Percentiles rank a stretch among this genome's conserved stretches.
These are phyloP conservation scores for Psilocybe cubensis DNA, from an alignment of 768 basidiomycete species.

Conservation along the genomic window DNA sequence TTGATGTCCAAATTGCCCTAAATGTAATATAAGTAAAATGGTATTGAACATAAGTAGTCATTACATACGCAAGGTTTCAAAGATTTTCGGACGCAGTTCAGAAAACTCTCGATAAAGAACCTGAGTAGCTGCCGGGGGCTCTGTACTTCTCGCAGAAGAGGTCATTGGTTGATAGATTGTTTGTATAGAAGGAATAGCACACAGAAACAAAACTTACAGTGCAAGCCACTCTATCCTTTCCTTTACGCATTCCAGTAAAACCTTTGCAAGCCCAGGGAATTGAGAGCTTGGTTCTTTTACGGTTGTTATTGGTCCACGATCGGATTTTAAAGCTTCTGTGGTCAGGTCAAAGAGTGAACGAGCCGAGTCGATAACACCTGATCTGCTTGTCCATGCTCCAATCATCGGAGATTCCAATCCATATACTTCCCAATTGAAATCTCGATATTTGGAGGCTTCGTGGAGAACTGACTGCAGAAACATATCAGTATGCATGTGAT, in stretches of 20 bases:
- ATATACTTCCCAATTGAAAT: slow-evolving; percentile 73
- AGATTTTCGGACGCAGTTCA: slow-evolving; percentile 72
- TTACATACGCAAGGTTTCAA: slow-evolving; percentile 78
- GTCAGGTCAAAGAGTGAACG: slow-evolving; percentile 74
- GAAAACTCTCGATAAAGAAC: slow-evolving; percentile 70
- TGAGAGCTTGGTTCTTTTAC: slow-evolving; percentile 49
- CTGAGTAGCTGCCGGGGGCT: slow-evolving; percentile 57
- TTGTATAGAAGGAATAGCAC: no score
- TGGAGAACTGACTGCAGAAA: slow-evolving; percentile 63
- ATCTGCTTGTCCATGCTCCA: slow-evolving; percentile 84
- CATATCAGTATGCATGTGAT: not conserved
- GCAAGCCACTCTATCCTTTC: slow-evolving; percentile 73
- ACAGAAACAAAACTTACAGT: slow-evolving; percentile 41
- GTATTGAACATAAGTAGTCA: not conserved
- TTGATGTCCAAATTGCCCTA: slow-evolving; percentile 70
- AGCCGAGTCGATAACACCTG: slow-evolving; percentile 67
- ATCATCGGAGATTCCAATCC: slow-evolving; percentile 73
- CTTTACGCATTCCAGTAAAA: slow-evolving; percentile 66
- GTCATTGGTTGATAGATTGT: no score
- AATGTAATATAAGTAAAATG: not conserved
- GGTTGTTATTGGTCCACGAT: slow-evolving; percentile 18
- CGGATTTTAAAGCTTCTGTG: slow-evolving; percentile 48
- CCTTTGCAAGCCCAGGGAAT: slow-evolving; percentile 65
- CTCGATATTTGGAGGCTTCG: slow-evolving; percentile 76
- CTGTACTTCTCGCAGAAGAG: slow-evolving; percentile 12